Evolutionary conservation across 2,329 filamentous ascomycete genomes (phyloP).

Genomic region (Blumeria graminis): DNA sequence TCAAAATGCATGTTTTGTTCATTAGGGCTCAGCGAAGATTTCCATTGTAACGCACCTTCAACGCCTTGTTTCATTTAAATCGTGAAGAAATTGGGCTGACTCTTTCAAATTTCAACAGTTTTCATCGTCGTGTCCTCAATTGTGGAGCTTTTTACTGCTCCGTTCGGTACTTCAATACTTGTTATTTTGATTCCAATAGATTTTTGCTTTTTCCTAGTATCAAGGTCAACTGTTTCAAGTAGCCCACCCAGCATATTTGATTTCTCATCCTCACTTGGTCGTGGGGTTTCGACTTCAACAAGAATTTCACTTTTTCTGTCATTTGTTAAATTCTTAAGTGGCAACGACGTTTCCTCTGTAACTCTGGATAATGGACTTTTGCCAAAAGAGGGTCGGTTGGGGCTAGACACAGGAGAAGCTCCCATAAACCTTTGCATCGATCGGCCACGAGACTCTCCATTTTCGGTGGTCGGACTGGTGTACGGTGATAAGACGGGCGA

Average conservation of each 20-base stretch:
- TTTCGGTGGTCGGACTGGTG: conserved; percentile 32
- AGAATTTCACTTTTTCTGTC: conserved; percentile 11
- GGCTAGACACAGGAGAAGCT: conserved; percentile 37
- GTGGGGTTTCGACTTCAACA: conserved; percentile 16
- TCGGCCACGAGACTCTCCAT: conserved; percentile 39
- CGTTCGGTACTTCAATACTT: background rate
- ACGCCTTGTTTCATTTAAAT: conserved; percentile 10
- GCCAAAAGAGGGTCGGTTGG: conserved; percentile 38
- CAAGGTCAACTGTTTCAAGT: conserved; percentile 10
- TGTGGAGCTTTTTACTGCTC: conserved; percentile 10
- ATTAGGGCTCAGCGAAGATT: background rate
- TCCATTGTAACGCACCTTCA: conserved; percentile 6
- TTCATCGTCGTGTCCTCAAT: conserved; percentile 17
- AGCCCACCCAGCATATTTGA: conserved; percentile 10
- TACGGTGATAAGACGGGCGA: conserved; percentile 21
- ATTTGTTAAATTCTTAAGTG: conserved; percentile 10
- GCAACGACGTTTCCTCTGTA: conserved; percentile 33
- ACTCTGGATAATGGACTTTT: conserved; percentile 55
- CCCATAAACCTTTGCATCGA: conserved; percentile 41
- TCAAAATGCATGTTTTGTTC: background rate
- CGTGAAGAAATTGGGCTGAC: conserved; percentile 4
- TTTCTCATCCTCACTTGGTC: conserved; percentile 12
- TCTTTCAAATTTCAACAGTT: conserved; percentile 16
- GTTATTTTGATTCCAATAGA: conserved; percentile 7
- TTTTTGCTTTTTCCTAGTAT: conserved; percentile 13